Evolutionary conservation across 768 basidiomycete genomes (phyloP).

Genomic region (Mycena epipterygia): DNA sequence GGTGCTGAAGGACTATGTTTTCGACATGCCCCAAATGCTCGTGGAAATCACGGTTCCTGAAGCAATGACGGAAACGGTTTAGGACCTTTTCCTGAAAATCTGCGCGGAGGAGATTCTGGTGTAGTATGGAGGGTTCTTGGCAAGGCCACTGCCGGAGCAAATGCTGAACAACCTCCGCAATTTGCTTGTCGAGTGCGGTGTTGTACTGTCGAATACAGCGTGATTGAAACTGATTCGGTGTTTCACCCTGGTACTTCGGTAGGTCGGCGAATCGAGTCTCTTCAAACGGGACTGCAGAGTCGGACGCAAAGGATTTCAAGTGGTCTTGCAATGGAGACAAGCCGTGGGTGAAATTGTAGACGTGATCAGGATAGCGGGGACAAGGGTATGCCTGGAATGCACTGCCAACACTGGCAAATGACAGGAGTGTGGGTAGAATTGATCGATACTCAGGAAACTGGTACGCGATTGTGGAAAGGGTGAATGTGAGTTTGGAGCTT

Average conservation of each 20-base stretch:
- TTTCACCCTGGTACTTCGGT: not conserved
- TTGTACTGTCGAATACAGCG: not conserved
- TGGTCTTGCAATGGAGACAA: not conserved
- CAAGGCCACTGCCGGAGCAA: slow-evolving; percentile 19
- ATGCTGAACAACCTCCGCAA: not conserved
- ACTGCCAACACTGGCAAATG: slow-evolving; percentile 16
- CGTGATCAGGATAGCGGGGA: slow-evolving; percentile 8
- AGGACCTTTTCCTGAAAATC: slow-evolving; percentile 9
- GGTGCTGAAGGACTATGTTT: not conserved
- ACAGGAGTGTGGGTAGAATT: slow-evolving; percentile 6
- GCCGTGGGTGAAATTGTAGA: slow-evolving; percentile 13
- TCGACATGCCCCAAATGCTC: slow-evolving; percentile 13
- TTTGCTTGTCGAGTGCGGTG: not conserved
- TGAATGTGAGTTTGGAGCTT: slow-evolving; percentile 22
- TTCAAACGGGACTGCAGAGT: slow-evolving; percentile 2
- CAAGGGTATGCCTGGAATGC: slow-evolving; percentile 8
- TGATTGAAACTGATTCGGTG: not conserved
- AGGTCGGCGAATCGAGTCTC: not conserved
- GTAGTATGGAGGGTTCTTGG: not conserved
- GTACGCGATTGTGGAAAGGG: slow-evolving; percentile 11
- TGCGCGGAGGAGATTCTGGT: not conserved
- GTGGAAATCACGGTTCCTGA: slow-evolving; percentile 13
- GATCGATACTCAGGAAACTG: slow-evolving; percentile 12
- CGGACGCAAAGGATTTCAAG: not conserved
- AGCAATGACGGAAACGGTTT: slow-evolving; percentile 9